Evolutionary conservation across 1,284 basidiomycete species (phyloP), one percentile per base, ranked within the genome.

Genomic region (Boletellus deceptivus): DNA sequence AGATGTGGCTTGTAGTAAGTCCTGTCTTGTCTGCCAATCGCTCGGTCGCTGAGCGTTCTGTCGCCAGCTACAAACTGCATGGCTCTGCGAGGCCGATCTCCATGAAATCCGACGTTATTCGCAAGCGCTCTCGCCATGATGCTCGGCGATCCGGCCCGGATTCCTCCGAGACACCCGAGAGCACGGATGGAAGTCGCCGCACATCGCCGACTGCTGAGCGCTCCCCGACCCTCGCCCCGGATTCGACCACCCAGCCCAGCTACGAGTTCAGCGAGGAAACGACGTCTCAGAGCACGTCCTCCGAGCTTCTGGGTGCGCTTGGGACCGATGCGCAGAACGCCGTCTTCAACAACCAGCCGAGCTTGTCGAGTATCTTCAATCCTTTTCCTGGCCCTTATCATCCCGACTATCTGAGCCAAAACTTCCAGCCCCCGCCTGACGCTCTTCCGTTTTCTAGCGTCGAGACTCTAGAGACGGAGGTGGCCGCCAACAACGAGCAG

Each of bases 71-170:
- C 71, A 91, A 91, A 68, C 72, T 91, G 11, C 89, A 91, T 64
- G 88, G 88, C 24, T 84, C 86, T 27, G 81, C 86, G 5, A 83
- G 89, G 38, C 88, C 89, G 6, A 89, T 91, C 59, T 88, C 86
- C 16, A 91, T 91, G 89, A 91, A 91, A 67, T 89, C 86, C 10
- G 88, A 91, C 57, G 82, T 90, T 42, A 89, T 91, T 59, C 84
- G 88, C 58, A 91, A 90, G 62, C 83, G 88, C 35, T 87, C 88
- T 3, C 76, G 88, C 4, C 86, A 89, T 59, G 86, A 90, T 53
- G 82, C 83, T 18, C 77, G 84, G 27, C 77, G 83, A 25, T 60
- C 69, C 52, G 75, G 73, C 17, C 72, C 72, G 55, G 74, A 72
- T 22, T 64, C 61, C 7, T 66, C 67, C 22, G 62, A 62, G 18